phyloP scores from a whole-genome alignment of 208 protist species.

The Borovskyia barvae region DNA sequence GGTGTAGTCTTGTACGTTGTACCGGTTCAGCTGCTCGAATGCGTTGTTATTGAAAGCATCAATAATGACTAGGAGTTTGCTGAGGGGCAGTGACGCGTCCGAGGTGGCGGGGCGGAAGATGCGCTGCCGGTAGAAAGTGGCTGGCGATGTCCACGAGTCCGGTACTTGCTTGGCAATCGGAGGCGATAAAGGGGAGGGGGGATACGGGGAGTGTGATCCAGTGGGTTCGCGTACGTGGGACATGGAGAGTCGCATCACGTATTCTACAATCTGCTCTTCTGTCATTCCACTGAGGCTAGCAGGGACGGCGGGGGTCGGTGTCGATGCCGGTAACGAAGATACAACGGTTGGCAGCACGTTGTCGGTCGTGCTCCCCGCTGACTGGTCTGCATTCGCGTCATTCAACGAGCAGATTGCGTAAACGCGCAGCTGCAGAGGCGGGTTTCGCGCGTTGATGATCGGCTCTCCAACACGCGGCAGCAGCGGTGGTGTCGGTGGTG shows the following conservation, averaged over 20 bases:
- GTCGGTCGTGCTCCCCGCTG: background rate
- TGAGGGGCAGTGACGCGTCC: conserved; percentile 23
- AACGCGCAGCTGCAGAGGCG: conserved; percentile 17
- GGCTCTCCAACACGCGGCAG: conserved; percentile 27
- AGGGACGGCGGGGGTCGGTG: background rate
- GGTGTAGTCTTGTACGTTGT: conserved; percentile 41
- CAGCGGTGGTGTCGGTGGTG: conserved; percentile 20
- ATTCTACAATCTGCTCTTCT: conserved; percentile 33
- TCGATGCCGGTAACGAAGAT: too few species aligned
- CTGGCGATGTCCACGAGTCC: background rate
- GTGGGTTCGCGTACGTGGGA: conserved; percentile 12
- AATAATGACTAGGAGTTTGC: conserved; percentile 59
- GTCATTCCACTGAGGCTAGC: conserved; percentile 19
- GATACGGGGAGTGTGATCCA: background rate
- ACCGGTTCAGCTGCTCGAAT: conserved; percentile 30
- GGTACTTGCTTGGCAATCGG: background rate
- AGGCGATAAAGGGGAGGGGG: background rate
- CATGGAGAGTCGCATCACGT: conserved; percentile 34
- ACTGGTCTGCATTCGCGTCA: background rate
- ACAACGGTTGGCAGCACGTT: background rate
- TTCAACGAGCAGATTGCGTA: conserved; percentile 6
- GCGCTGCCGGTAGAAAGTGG: background rate
- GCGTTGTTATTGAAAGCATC: conserved; percentile 64
- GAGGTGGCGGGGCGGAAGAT: conserved; percentile 14
- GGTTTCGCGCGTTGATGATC: conserved; percentile 24